Conservation (phyloP, 2,329 filamentous ascomycete species). For the Metarhizium sp. region DNA sequence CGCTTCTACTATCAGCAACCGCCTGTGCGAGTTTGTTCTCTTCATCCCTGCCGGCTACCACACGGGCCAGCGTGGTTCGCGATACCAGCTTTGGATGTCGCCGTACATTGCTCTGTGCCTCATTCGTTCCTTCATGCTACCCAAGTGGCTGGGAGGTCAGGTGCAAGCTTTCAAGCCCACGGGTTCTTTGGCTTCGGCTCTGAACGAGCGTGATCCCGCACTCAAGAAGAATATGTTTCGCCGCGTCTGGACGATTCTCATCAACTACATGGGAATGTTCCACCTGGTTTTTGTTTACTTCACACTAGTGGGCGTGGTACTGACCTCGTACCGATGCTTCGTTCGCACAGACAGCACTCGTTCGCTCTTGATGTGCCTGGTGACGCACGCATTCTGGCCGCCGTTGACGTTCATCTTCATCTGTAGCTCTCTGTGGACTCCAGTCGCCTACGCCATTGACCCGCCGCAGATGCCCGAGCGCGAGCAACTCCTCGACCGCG, state of each 20-base stretch:
- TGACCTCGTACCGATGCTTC: constrained; percentile 43
- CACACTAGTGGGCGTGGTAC: constrained; percentile 38
- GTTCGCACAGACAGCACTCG: constrained; percentile 24
- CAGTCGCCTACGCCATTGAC: constrained; percentile 50
- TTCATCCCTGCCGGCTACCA: constrained; percentile 51
- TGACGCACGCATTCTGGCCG: constrained; percentile 55
- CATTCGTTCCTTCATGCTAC: constrained; percentile 47
- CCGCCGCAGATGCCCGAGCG: constrained; percentile 49
- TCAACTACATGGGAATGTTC: constrained; percentile 46
- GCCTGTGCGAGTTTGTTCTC: constrained; percentile 48
- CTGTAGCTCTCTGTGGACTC: constrained; percentile 46
- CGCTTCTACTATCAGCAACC: constrained; percentile 37
- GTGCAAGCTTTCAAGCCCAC: constrained; percentile 51
- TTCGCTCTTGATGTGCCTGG: constrained; percentile 38
- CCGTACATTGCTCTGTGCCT: constrained; percentile 51
- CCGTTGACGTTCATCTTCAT: constrained; percentile 48
- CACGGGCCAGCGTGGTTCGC: constrained; percentile 45
- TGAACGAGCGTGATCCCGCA: constrained; percentile 48
- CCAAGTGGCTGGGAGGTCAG: constrained; percentile 50
- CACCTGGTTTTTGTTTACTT: constrained; percentile 46
- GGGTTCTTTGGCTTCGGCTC: constrained; percentile 43
- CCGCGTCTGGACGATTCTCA: constrained; percentile 43
- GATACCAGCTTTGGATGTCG: constrained; percentile 53
- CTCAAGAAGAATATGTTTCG: constrained; percentile 41
- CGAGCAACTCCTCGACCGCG: constrained; percentile 45